phyloP scores from a whole-genome alignment of 2,329 filamentous ascomycete species.

The Fusarium sp. region DNA sequence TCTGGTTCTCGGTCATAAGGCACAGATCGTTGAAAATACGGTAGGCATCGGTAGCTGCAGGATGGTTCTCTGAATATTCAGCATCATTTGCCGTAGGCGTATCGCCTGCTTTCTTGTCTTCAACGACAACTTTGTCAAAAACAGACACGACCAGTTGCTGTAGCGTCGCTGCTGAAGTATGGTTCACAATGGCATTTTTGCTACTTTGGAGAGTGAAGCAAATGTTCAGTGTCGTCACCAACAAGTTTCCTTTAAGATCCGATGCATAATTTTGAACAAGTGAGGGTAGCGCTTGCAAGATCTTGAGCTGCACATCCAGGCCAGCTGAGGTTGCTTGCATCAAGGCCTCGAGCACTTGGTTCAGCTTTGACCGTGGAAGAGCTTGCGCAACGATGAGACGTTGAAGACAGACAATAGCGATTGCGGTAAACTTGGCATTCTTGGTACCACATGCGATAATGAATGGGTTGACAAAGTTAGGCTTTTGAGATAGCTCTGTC shows the following conservation, averaged over 20 bases:
- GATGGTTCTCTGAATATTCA: constrained; percentile 70
- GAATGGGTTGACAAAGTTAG: constrained; percentile 91
- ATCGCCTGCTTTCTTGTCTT: constrained; percentile 70
- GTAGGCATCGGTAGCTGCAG: constrained; percentile 86
- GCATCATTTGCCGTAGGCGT: constrained; percentile 67
- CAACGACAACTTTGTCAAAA: constrained; percentile 86
- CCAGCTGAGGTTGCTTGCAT: constrained; percentile 82
- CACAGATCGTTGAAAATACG: constrained; percentile 90
- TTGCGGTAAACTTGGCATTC: constrained; percentile 88
- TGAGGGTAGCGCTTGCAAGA: constrained; percentile 89
- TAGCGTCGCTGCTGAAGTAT: constrained; percentile 94
- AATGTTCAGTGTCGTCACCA: constrained; percentile 85
- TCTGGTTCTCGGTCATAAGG: constrained; percentile 83
- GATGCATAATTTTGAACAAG: constrained; percentile 88
- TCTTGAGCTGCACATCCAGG: constrained; percentile 93
- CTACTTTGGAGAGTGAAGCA: constrained; percentile 90
- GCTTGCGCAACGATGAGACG: constrained; percentile 84
- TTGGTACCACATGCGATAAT: constrained; percentile 90
- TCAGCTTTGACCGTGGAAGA: constrained; percentile 79
- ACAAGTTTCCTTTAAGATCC: constrained; percentile 80
- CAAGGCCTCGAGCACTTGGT: constrained; percentile 87
- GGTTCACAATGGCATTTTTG: constrained; percentile 93
- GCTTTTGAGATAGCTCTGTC: constrained; percentile 80
- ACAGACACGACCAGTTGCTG: constrained; percentile 92
- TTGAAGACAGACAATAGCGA: constrained; percentile 88